Percentiles rank a stretch among this genome's conserved stretches.
Evolutionary conservation across 202 grass and related monocot genomes (phyloP).

Genomic region (Miscanthus sacchariflorus): DNA sequence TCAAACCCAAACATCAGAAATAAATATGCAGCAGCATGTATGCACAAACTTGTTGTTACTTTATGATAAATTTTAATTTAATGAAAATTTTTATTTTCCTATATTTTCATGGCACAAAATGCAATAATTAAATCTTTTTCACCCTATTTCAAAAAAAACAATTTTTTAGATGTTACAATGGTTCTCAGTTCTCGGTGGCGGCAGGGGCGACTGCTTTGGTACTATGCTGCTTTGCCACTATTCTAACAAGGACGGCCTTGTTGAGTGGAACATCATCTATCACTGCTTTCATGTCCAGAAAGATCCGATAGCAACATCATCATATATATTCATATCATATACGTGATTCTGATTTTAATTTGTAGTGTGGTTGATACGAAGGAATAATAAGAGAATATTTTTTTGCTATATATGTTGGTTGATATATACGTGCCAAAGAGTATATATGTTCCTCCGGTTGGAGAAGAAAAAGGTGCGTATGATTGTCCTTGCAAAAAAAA

Average conservation of each 20-base stretch:
- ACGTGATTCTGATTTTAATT: neutral
- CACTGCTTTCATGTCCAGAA: constrained; percentile 8
- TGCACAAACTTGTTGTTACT: no score
- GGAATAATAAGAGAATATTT: neutral
- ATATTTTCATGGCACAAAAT: no score
- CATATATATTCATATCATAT: neutral
- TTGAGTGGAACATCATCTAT: constrained; percentile 1
- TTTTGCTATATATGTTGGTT: neutral
- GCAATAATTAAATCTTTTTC: no score
- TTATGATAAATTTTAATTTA: no score
- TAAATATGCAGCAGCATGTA: no score
- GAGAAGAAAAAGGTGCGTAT: neutral
- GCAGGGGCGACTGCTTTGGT: neutral
- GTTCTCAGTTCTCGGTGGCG: constrained; percentile 6
- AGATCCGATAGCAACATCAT: constrained; percentile 8
- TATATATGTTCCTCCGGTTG: neutral
- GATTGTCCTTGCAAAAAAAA: constrained; percentile 15
- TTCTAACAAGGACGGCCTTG: neutral
- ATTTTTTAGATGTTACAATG: neutral
- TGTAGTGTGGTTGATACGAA: neutral
- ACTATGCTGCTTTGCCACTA: neutral
- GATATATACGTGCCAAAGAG: neutral
- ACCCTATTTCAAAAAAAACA: no score
- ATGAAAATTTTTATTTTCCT: no score
- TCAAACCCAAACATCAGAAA: no score